These are phyloP conservation scores for Nemania bipapillata DNA, from an alignment of 2,329 filamentous ascomycete genomes.

Conservation along the genomic window DNA sequence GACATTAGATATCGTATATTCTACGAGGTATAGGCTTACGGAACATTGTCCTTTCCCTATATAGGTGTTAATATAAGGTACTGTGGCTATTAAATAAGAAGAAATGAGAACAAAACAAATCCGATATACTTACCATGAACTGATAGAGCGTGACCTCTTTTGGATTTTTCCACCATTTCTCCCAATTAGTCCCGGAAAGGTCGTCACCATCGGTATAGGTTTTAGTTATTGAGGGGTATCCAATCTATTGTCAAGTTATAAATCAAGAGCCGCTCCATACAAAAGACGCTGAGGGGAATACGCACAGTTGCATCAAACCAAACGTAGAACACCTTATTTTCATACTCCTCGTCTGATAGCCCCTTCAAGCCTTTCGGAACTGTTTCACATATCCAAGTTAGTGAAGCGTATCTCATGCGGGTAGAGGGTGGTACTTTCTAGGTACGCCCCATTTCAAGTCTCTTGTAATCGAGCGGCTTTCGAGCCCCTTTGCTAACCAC, in stretches of 20 bases:
- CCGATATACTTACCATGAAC: conserved; percentile 59
- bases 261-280: conserved; percentile 57
- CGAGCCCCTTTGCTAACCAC: conserved; percentile 85
- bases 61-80: conserved; percentile 1
- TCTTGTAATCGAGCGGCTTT: conserved; percentile 87
- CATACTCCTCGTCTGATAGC: conserved; percentile 65
- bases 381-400: conserved; percentile 27
- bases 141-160: conserved; percentile 90
- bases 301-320: conserved; percentile 79
- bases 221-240: conserved; percentile 90
- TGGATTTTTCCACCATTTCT: conserved; percentile 93
- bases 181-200: conserved; percentile 73
- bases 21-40: conserved; percentile 38
- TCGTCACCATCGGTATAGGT: conserved; percentile 75
- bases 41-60: conserved; percentile 81
- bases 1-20: not conserved
- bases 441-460: conserved; percentile 89
- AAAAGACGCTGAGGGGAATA: conserved; percentile 65
- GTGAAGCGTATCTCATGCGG: not conserved
- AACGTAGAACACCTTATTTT: conserved; percentile 83
- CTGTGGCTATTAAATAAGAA: too few relatives aligned
- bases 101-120: not conserved
- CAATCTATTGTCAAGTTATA: conserved; percentile 58
- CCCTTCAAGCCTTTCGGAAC: conserved; percentile 62
- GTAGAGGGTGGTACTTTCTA: conserved; percentile 33